These are phyloP conservation scores for Mastigamoeba balamuthi DNA, from an alignment of 78 protist genomes.

Conservation along the genomic window DNA sequence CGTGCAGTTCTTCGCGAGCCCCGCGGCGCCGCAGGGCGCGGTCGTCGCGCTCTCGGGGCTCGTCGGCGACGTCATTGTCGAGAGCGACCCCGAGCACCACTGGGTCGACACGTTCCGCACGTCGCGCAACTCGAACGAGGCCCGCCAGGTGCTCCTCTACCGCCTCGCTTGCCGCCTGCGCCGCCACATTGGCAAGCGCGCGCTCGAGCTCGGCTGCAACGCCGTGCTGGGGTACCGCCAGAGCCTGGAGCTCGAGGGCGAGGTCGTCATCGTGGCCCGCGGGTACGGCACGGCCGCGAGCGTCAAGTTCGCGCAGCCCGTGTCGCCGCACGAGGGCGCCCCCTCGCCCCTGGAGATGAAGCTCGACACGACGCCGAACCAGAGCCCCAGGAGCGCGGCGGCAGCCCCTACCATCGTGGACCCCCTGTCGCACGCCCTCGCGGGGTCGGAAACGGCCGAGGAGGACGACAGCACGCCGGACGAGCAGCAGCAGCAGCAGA, in stretches of 20 bases:
- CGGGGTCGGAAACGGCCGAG: background rate
- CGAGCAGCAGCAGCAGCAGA: too few relatives aligned
- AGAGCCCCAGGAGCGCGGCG: background rate
- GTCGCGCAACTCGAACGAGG: conserved; percentile 65
- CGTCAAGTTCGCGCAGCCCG: background rate
- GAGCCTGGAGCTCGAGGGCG: conserved; percentile 74
- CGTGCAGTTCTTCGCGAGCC: conserved; percentile 57
- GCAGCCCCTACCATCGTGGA: background rate
- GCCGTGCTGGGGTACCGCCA: conserved; percentile 78
- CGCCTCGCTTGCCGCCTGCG: conserved; percentile 58
- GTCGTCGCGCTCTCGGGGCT: conserved; percentile 19
- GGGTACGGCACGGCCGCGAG: conserved; percentile 82
- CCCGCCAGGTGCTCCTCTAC: conserved; percentile 51
- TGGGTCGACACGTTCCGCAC: conserved; percentile 66
- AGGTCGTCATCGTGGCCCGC: conserved; percentile 73
- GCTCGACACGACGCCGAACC: background rate
- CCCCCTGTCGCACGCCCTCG: background rate
- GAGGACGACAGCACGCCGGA: background rate
- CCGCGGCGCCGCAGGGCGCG: background rate
- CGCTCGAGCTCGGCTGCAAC: conserved; percentile 64
- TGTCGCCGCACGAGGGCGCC: background rate
- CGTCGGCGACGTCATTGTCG: conserved; percentile 70
- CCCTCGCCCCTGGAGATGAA: too few relatives aligned
- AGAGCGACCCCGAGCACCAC: conserved; percentile 87
- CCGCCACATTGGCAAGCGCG: conserved; percentile 69